A percentile compares a stretch with the other conserved stretches of the same genome.
Conservation (phyloP, 805 yeast genomes). For the Teunomyces cretensis region DNA sequence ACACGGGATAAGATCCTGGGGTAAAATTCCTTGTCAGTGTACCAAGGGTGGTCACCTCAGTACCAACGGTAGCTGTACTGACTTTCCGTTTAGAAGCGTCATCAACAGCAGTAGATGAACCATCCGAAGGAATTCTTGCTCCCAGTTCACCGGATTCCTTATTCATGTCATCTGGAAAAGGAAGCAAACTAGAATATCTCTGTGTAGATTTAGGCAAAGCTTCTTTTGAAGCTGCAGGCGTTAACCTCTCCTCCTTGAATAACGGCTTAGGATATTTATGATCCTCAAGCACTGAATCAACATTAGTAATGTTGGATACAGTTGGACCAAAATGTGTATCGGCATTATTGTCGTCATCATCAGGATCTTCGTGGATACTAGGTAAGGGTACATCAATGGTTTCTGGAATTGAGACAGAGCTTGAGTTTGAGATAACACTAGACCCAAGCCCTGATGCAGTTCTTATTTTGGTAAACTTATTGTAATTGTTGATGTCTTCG, state of each 20-base stretch:
- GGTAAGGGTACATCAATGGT: constrained; percentile 41
- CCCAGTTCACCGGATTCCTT: neutral
- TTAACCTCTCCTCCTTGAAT: constrained; percentile 27
- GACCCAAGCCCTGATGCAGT: constrained; percentile 16
- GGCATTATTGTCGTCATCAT: constrained; percentile 15
- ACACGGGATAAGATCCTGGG: constrained; percentile 28
- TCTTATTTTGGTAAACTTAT: constrained; percentile 32
- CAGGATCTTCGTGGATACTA: constrained; percentile 32
- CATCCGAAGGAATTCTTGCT: neutral
- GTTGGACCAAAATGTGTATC: constrained; percentile 1
- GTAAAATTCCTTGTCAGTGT: constrained; percentile 5
- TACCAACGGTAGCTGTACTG: constrained; percentile 1
- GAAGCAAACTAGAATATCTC: constrained; percentile 26
- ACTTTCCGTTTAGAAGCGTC: neutral
- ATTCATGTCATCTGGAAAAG: constrained; percentile 2
- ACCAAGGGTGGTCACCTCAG: constrained; percentile 1
- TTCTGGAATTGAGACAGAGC: constrained; percentile 39
- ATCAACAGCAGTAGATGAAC: neutral
- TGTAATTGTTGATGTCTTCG: constrained; percentile 23
- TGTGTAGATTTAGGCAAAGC: constrained; percentile 11
- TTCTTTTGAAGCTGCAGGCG: constrained; percentile 18
- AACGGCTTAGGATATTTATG: constrained; percentile 16
- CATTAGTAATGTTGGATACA: constrained; percentile 5
- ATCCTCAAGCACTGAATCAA: constrained; percentile 27
- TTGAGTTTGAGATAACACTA: constrained; percentile 18